Conservation (phyloP, 176 grass and related monocot genomes). For the Bothriochloa decipiens region DNA sequence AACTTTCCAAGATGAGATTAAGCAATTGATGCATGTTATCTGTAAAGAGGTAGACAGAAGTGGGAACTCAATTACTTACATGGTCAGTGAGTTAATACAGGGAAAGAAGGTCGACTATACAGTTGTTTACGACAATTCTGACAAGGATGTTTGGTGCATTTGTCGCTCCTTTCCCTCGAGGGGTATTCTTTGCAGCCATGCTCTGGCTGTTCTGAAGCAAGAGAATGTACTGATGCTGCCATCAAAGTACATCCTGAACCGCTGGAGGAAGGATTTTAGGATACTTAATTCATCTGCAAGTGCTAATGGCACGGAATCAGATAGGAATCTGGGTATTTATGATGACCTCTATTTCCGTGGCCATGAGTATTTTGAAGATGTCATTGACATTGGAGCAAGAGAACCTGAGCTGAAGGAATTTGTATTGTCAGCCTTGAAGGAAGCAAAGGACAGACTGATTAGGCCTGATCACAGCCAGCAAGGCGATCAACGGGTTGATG, state of each 20-base stretch:
- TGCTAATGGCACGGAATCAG: constrained; percentile 27
- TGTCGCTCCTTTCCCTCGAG: constrained; percentile 88
- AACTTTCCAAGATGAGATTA: constrained; percentile 88
- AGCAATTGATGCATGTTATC: constrained; percentile 88
- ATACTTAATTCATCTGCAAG: constrained; percentile 52
- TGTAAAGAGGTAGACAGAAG: constrained; percentile 71
- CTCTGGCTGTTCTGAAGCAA: constrained; percentile 80
- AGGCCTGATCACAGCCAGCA: constrained; percentile 42
- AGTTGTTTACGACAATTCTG: constrained; percentile 79
- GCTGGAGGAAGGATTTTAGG: constrained; percentile 95
- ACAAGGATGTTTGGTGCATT: constrained; percentile 90
- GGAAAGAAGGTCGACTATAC: constrained; percentile 84
- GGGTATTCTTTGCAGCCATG: constrained; percentile 93
- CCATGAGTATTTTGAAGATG: constrained; percentile 74
- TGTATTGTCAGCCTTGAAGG: constrained; percentile 74
- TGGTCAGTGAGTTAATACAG: constrained; percentile 70
- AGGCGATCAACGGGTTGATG: constrained; percentile 51
- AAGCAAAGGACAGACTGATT: constrained; percentile 70
- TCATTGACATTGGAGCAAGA: constrained; percentile 73
- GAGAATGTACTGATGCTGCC: constrained; percentile 81
- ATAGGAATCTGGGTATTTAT: constrained; percentile 54
- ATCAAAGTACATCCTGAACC: constrained; percentile 74
- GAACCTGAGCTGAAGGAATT: constrained; percentile 87
- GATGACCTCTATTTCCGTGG: constrained; percentile 63
- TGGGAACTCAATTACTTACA: constrained; percentile 69